A percentile compares a stretch with the other conserved stretches of the same genome.
These are phyloP conservation scores for Bruguiera hainesii DNA, from an alignment of 441 rosid species.

Conservation along the genomic window DNA sequence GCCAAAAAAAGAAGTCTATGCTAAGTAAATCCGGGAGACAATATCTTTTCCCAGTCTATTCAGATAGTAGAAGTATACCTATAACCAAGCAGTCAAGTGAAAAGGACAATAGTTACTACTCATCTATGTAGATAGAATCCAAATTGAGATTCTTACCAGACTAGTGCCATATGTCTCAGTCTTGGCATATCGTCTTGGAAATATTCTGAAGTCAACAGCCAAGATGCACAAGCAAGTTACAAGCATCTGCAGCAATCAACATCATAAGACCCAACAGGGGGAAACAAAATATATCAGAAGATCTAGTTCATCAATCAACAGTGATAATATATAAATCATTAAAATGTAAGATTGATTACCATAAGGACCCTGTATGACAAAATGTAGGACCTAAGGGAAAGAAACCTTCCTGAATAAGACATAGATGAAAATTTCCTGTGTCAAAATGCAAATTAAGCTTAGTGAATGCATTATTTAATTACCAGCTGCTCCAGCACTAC, in stretches of 20 bases:
- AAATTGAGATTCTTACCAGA: slow-evolving; percentile 44
- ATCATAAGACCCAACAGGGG: slow-evolving; percentile 19
- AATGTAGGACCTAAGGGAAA: slow-evolving; percentile 49
- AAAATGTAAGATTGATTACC: slow-evolving; percentile 37
- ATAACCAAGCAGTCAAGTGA: too few species aligned
- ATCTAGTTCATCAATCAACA: slow-evolving; percentile 13
- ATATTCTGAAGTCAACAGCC: slow-evolving; percentile 90
- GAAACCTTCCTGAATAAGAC: slow-evolving; percentile 32
- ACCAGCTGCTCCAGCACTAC: slow-evolving; percentile 5
- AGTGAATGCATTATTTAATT: slow-evolving; percentile 10
- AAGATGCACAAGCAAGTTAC: slow-evolving; percentile 81
- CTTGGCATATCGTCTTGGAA: slow-evolving; percentile 85
- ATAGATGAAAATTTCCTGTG: slow-evolving; percentile 39
- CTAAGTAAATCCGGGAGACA: too few species aligned
- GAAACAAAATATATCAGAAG: neutral
- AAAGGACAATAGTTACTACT: neutral
- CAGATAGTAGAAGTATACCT: too few species aligned
- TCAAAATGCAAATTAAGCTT: slow-evolving; percentile 10
- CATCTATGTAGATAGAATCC: neutral
- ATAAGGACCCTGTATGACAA: slow-evolving; percentile 66
- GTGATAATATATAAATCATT: slow-evolving; percentile 5
- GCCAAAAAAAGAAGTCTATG: too few species aligned
- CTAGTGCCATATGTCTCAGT: slow-evolving; percentile 85
- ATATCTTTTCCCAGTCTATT: too few species aligned
- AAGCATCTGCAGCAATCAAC: slow-evolving; percentile 58